phyloP scores from a whole-genome alignment of 805 yeast genomes.

The Deakozyma indianensis region DNA sequence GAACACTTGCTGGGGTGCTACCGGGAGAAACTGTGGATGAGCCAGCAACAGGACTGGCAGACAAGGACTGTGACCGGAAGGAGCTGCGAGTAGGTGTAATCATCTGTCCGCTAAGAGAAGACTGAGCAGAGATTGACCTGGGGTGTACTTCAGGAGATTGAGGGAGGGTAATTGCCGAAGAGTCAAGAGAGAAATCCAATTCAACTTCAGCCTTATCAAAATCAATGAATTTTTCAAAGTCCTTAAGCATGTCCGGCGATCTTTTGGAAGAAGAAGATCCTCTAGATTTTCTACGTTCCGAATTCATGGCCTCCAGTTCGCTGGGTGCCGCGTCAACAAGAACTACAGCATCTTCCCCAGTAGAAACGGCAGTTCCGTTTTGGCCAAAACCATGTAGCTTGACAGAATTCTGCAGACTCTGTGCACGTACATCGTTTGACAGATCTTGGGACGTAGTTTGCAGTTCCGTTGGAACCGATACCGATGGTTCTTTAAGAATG shows the following conservation, averaged over 20 bases:
- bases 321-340: not conserved
- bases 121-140: too few relatives aligned
- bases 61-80: not conserved
- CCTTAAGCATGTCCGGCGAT: conserved; percentile 2
- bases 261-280: not conserved
- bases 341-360: too few relatives aligned
- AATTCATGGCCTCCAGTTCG: not conserved
- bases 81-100: not conserved
- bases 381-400: not conserved
- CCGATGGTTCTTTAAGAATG: not conserved
- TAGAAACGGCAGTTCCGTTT: not conserved
- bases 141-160: too few relatives aligned
- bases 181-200: conserved; percentile 4
- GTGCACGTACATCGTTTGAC: not conserved
- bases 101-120: not conserved
- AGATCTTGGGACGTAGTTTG: too few relatives aligned
- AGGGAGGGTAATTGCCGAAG: not conserved
- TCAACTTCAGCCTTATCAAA: conserved; percentile 1
- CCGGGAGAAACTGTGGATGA: not conserved
- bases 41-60: not conserved
- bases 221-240: conserved; percentile 2
- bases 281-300: not conserved
- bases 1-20: too few relatives aligned
- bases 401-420: not conserved
- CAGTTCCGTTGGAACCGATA: not conserved